phyloP scores from a whole-genome alignment of 225 moss, liverwort and hornwort species.

The Climacium dendroides region DNA sequence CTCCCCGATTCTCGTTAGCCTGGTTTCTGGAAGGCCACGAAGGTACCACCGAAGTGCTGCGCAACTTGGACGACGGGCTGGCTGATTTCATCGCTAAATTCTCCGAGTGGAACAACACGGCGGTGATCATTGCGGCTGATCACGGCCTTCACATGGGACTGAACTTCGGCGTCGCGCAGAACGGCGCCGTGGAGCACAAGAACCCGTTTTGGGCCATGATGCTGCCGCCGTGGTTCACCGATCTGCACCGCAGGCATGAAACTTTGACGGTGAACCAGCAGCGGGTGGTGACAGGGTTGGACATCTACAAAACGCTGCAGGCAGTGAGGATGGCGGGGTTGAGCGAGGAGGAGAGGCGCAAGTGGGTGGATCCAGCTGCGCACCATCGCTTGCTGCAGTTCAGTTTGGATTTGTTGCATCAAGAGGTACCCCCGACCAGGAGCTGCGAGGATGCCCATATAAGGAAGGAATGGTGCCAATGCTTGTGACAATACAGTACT shows the following conservation, averaged over 20 bases:
- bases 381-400: not conserved
- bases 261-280: slow-evolving; percentile 27
- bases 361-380: slow-evolving; percentile 6
- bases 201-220: slow-evolving; percentile 41
- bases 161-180: slow-evolving; percentile 32
- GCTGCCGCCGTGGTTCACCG: slow-evolving; percentile 34
- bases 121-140: slow-evolving; percentile 30
- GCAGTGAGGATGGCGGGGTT: slow-evolving; percentile 16
- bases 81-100: not conserved
- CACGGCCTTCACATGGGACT: slow-evolving; percentile 52
- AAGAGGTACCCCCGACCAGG: slow-evolving; percentile 12
- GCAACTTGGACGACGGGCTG: slow-evolving; percentile 19
- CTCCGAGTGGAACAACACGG: slow-evolving; percentile 34
- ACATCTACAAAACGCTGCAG: slow-evolving; percentile 33
- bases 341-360: not conserved
- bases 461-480: slow-evolving; percentile 23
- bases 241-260: not conserved
- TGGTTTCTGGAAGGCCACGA: slow-evolving; percentile 47
- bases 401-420: slow-evolving; percentile 30
- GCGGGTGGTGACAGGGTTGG: slow-evolving; percentile 31
- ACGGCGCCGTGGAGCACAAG: slow-evolving; percentile 41
- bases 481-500: not conserved
- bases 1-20: slow-evolving; percentile 16
- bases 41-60: slow-evolving; percentile 38
- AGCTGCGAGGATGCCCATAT: slow-evolving; percentile 23